Conservation (phyloP, 352 stramenopile species). For the Stramenopiles sp. region DNA sequence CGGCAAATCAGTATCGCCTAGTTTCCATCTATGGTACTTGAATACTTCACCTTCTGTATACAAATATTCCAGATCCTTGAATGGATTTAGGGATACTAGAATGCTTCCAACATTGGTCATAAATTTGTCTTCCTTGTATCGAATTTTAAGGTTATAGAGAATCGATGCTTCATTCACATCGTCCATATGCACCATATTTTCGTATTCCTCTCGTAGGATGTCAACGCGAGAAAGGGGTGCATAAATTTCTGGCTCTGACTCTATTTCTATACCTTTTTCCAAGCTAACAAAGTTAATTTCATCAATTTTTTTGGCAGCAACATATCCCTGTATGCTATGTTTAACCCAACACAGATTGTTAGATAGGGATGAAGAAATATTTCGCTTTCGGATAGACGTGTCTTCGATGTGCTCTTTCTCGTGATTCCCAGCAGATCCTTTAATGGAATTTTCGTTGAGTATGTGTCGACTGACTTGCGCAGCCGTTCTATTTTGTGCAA, state of each 20-base stretch:
- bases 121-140: constrained; percentile 65
- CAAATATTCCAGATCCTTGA: constrained; percentile 3
- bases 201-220: constrained; percentile 26
- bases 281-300: not conserved
- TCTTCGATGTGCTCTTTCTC: not conserved
- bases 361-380: not conserved
- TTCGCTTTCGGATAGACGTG: not conserved
- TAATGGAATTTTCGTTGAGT: not conserved
- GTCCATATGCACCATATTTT: constrained; percentile 73
- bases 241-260: not conserved
- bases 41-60: constrained; percentile 33
- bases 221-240: constrained; percentile 9
- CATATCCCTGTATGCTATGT: not conserved
- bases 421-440: not conserved
- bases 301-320: constrained; percentile 1
- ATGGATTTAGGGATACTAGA: constrained; percentile 4
- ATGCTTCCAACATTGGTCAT: constrained; percentile 13
- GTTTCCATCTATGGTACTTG: constrained; percentile 27
- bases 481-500: not conserved
- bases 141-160: constrained; percentile 64
- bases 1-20: constrained; percentile 31
- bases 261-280: not conserved
- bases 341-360: not conserved
- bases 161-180: constrained; percentile 81
- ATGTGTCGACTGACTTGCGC: not conserved